Percentiles rank a stretch among this genome's conserved stretches.
Evolutionary conservation across 2,329 filamentous ascomycete genomes (phyloP).

Genomic region (Phoma sp.): DNA sequence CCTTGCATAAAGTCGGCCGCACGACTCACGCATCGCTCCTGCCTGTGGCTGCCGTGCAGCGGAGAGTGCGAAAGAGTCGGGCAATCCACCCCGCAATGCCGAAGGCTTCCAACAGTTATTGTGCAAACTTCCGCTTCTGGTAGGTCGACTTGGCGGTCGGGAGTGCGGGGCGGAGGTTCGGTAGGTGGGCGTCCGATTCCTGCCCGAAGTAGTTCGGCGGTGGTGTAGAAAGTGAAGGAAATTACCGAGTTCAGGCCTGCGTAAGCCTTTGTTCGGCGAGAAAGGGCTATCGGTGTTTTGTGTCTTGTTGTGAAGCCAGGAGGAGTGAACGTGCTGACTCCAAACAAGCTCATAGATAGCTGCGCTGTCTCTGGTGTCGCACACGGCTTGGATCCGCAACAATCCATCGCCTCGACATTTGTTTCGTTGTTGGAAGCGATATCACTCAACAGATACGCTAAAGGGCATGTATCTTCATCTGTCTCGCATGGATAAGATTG

Average conservation of each 20-base stretch:
- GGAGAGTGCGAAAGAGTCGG: slow-evolving; percentile 11
- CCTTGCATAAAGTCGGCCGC: slow-evolving; percentile 5
- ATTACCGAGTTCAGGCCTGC: not conserved
- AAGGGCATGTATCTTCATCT: no score
- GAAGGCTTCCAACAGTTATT: slow-evolving; percentile 13
- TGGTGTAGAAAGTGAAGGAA: not conserved
- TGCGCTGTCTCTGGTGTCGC: no score
- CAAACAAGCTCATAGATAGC: no score
- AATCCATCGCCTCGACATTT: no score
- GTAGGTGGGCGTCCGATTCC: slow-evolving; percentile 5
- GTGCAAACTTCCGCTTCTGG: slow-evolving; percentile 5
- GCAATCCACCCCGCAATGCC: slow-evolving; percentile 19
- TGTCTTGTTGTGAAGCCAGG: no score
- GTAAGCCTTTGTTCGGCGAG: no score
- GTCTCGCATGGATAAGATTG: no score
- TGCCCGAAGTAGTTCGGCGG: slow-evolving; percentile 4
- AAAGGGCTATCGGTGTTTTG: no score
- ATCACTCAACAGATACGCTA: no score
- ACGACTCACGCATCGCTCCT: not conserved
- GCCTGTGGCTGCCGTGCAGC: not conserved
- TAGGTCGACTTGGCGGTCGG: not conserved
- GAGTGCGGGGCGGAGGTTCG: slow-evolving; percentile 9
- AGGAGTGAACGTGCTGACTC: no score
- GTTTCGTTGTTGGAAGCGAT: no score
- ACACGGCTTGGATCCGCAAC: no score